Base-by-base conservation (phyloP, 257 asterid genomes). In the Cruciata laevipes region DNA sequence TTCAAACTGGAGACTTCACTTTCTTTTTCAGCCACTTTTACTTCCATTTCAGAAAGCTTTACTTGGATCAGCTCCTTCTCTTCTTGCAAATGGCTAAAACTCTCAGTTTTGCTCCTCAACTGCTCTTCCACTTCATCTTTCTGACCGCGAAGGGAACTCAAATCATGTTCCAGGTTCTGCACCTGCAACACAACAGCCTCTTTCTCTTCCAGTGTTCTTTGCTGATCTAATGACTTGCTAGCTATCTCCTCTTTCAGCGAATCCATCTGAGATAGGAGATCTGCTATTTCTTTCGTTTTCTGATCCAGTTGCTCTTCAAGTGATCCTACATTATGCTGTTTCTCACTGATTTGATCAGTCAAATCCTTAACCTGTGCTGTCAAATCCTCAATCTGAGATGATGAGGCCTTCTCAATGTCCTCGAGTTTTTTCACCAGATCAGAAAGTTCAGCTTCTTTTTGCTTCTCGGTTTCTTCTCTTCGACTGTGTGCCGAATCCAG, bases 401-500 rank as follows among this genome's bases (percentile, higher is more conserved):
- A 58, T 6, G 79, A 83, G 21, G 72, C 89, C 70, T 71, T 81
- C 76, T 88, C 89, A 69, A 77, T 82, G 23, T 84, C 87, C 80
- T 80, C 89, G 14, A 80, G 90, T 70, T 85, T 79, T 49, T 79
- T 77, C 65, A 81, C 68, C 68, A 87, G 78, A 24, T 80, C 82
- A 73, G 95, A 73, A 55, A 89, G 74, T 79, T 84, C 87, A 20
- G 76, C 84, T 63, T 76, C 80, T 75, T 82, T 89, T 75, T 85
- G 89, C 76, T 76, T 82, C 79, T 87, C 96, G 17, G 79, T 61
- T 51, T 87, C 96, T 73, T 72, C 72, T 71, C 76, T 89, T 66
- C 78, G 89, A 31, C 74, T 57, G 75, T 78, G 89, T 33, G 77
- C 76, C 17, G 87, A 76, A 77, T 80, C 85, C 23, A 91, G 87